Evolutionary conservation across 352 stramenopile genomes (phyloP).

Genomic region (Thalassiosira mediterranea): DNA sequence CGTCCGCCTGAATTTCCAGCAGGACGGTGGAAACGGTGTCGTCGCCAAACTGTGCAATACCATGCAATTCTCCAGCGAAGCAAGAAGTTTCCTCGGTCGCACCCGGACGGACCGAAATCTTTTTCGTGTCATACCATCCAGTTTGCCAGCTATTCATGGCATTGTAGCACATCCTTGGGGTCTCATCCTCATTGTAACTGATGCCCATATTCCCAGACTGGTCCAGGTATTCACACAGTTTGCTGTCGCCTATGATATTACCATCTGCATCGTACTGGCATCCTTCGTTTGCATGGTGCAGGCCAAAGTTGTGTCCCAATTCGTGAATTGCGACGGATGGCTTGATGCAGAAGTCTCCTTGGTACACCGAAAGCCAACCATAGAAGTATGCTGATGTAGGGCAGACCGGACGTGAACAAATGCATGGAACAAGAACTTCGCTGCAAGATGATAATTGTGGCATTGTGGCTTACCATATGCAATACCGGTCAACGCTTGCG

Average conservation of each 20-base stretch:
- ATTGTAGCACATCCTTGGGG: slow-evolving; percentile 9
- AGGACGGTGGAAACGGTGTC: background rate
- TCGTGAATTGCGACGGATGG: background rate
- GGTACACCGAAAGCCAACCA: background rate
- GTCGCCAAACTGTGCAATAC: slow-evolving; percentile 1
- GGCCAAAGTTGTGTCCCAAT: background rate
- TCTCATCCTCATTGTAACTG: background rate
- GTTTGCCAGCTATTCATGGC: slow-evolving; percentile 7
- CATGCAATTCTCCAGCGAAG: background rate
- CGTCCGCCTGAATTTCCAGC: background rate
- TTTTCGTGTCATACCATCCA: slow-evolving; percentile 9
- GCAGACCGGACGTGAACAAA: too few species aligned
- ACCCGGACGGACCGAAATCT: background rate
- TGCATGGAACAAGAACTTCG: too few species aligned
- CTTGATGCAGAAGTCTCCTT: background rate
- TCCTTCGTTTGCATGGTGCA: background rate
- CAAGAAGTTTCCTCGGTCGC: too few species aligned
- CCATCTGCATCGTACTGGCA: too few species aligned
- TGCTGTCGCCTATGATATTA: too few species aligned
- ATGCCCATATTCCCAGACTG: background rate
- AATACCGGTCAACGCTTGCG: background rate
- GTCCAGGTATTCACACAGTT: background rate
- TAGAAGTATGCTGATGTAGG: background rate
- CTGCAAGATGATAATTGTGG: too few species aligned
- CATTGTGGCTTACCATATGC: too few species aligned